Conservation (phyloP, 2,329 filamentous ascomycete species). For the Furcasterigmium sp. region DNA sequence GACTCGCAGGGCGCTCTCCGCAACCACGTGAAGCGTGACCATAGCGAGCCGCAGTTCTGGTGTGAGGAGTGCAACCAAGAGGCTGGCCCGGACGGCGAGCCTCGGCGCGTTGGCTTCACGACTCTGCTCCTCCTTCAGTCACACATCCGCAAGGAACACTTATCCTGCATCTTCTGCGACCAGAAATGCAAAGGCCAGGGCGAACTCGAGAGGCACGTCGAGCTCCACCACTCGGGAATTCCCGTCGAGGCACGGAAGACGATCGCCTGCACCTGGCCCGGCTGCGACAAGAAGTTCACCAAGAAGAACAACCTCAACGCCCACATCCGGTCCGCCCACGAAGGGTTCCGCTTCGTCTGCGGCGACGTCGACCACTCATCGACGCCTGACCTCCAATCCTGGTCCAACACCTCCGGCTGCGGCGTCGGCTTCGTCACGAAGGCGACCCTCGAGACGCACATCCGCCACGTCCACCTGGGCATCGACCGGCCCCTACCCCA, state of each 20-base stretch:
- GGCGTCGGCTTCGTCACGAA: constrained; percentile 73
- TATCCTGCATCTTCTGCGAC: constrained; percentile 72
- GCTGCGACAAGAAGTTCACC: constrained; percentile 73
- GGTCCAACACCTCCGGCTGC: constrained; percentile 65
- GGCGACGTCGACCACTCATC: constrained; percentile 58
- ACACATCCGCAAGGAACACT: constrained; percentile 69
- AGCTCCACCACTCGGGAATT: constrained; percentile 66
- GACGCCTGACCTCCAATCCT: constrained; percentile 54
- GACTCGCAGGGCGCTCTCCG: constrained; percentile 67
- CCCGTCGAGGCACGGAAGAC: constrained; percentile 59
- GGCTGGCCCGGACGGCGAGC: constrained; percentile 30
- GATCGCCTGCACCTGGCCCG: constrained; percentile 59
- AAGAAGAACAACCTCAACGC: constrained; percentile 77
- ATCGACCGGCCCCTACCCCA: constrained; percentile 26
- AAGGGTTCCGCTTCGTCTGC: constrained; percentile 75
- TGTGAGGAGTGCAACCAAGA: constrained; percentile 64
- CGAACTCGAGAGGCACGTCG: constrained; percentile 71
- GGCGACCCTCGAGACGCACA: constrained; percentile 73
- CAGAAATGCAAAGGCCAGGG: constrained; percentile 60
- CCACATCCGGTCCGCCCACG: constrained; percentile 73
- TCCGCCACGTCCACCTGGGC: constrained; percentile 77
- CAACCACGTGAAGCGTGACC: constrained; percentile 64
- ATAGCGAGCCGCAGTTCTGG: constrained; percentile 66
- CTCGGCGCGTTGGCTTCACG: constrained; percentile 55
- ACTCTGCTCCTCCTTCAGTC: constrained; percentile 66